Base-by-base conservation (phyloP, 345 rosid genomes). In the Erucastrum elatum region DNA sequence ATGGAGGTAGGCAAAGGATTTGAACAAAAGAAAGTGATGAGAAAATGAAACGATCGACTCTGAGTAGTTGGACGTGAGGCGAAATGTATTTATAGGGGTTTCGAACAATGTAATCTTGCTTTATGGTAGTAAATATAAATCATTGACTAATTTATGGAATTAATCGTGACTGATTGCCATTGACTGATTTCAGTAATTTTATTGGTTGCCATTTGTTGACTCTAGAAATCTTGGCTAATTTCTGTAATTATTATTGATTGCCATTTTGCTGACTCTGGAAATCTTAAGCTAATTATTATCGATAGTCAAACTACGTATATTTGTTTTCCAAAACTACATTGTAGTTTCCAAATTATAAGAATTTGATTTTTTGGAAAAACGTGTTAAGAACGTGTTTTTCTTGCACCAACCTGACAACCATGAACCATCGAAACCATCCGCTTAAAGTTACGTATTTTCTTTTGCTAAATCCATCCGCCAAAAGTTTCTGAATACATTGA, bases 1-100 rank as follows among this genome's bases (percentile, higher is more conserved):
- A 95, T 95, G 46, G 31, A 8, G 10, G 55, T 46, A 16, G 13
- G 55, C 55, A 46, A 46, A 46, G 55, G 55, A 1, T 46, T 46
- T 12, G 15, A 46, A 46, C 53, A 55, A 17, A 17, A 55, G 9
- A 4, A 9, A 16, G 60, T 55, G 11, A 55, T 55, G 60, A 53
- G 59, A 53, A 53, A n/a, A 8, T 16, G 26, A 55, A 8, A 12
- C 53, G 53, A 29, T 29, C 30, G 30, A 46, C 53, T 46, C 53
- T 16, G 60, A 55, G 60, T 55, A 6, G 27, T 55, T 55, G 11
- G 60, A 55, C 59, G 6, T 53, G 59, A 53, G 25, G 59, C 9
- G 59, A 53, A 6, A 53, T 53, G 59, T 6, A 53, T 53, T 53
- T 53, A 53, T 53, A 53, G 59, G 25, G 25, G 6, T 15, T 15